These are phyloP conservation scores for Pythium rishiriense DNA, from an alignment of 352 stramenopile genomes.

Conservation along the genomic window DNA sequence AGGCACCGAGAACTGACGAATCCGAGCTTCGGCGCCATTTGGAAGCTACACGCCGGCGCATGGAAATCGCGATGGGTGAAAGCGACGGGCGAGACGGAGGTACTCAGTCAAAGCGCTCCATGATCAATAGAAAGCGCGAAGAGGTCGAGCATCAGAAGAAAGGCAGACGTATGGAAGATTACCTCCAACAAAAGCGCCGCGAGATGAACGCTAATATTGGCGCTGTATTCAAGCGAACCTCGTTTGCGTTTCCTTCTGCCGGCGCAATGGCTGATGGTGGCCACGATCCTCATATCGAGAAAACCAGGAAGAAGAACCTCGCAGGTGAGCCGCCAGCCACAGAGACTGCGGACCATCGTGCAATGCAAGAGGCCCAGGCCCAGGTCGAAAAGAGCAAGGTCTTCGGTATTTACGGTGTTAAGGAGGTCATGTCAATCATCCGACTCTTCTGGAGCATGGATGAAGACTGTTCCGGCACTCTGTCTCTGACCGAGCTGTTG, in stretches of 20 bases:
- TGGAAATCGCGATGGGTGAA: constrained; percentile 48
- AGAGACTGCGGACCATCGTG: constrained; percentile 3
- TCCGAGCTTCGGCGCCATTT: constrained; percentile 37
- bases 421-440: constrained; percentile 76
- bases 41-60: constrained; percentile 45
- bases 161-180: constrained; percentile 62
- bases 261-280: neutral
- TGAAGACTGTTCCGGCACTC: constrained; percentile 57
- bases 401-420: constrained; percentile 70
- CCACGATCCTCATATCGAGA: neutral
- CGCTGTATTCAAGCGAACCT: constrained; percentile 69
- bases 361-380: constrained; percentile 13
- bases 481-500: constrained; percentile 54
- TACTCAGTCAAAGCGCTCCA: constrained; percentile 17
- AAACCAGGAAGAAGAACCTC: neutral
- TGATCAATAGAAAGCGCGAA: constrained; percentile 36
- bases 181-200: constrained; percentile 69
- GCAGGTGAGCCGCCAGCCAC: constrained; percentile 6
- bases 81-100: constrained; percentile 17
- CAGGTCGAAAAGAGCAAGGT: constrained; percentile 36
- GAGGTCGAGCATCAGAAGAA: constrained; percentile 46
- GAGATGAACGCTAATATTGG: constrained; percentile 69
- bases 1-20: neutral
- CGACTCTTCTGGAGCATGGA: constrained; percentile 77
- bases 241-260: constrained; percentile 36